These are phyloP conservation scores for Camellia oleifera DNA, from an alignment of 179 eudicot species.

Conservation along the genomic window DNA sequence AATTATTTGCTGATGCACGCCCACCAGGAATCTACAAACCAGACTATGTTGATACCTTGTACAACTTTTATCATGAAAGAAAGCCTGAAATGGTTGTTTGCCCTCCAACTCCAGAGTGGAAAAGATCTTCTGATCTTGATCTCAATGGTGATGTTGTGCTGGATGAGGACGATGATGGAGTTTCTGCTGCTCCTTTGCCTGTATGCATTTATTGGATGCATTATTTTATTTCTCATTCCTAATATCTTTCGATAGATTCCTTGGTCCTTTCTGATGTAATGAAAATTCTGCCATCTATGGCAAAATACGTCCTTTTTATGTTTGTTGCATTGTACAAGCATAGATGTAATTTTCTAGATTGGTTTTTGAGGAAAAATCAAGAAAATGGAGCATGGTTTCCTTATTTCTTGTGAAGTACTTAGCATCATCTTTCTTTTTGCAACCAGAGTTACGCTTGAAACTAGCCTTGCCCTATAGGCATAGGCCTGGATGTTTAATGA, in stretches of 20 bases:
- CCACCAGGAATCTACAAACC: slow-evolving; percentile 95
- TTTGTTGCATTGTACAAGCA: slow-evolving; percentile 2
- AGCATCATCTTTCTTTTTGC: neutral
- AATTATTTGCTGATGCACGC: slow-evolving; percentile 75
- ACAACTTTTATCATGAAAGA: slow-evolving; percentile 80
- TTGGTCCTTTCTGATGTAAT: neutral
- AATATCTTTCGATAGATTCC: neutral
- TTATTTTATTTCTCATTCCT: slow-evolving; percentile 1
- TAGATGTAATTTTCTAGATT: neutral
- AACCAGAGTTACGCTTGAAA: neutral
- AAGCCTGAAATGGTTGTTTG: slow-evolving; percentile 74
- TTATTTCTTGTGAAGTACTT: neutral
- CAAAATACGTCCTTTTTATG: neutral
- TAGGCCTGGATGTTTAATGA: neutral
- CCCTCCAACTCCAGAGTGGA: slow-evolving; percentile 98
- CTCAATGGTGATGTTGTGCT: slow-evolving; percentile 88
- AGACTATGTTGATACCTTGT: slow-evolving; percentile 85
- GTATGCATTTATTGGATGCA: slow-evolving; percentile 36
- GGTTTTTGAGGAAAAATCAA: neutral
- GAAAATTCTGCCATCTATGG: neutral
- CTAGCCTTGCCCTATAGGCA: neutral
- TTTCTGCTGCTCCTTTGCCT: slow-evolving; percentile 44
- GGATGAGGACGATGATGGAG: slow-evolving; percentile 87
- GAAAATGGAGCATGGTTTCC: neutral
- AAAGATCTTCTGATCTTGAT: slow-evolving; percentile 87